These are phyloP conservation scores for Verticillium isaacii DNA, from an alignment of 2,329 filamentous ascomycete species.

Conservation along the genomic window DNA sequence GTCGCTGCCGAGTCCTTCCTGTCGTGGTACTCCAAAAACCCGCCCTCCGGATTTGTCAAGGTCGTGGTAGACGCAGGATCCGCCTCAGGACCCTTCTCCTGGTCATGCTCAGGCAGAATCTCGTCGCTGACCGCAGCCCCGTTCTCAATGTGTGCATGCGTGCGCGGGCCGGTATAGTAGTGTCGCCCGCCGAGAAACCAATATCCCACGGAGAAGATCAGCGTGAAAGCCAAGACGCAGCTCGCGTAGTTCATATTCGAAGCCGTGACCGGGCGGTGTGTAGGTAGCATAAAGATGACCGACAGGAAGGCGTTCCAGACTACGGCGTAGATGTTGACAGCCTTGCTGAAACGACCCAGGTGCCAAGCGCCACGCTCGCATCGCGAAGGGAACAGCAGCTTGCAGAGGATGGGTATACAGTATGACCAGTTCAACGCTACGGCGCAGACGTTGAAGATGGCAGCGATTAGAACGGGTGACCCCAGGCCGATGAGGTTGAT, in stretches of 20 bases:
- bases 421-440: slow-evolving; percentile 52
- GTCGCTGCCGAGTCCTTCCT: background rate
- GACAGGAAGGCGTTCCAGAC: slow-evolving; percentile 48
- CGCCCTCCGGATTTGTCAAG: background rate
- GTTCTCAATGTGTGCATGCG: slow-evolving; percentile 19
- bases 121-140: slow-evolving; percentile 17
- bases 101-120: slow-evolving; percentile 9
- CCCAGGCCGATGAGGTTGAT: slow-evolving; percentile 57
- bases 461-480: slow-evolving; percentile 46
- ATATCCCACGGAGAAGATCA: slow-evolving; percentile 35
- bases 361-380: slow-evolving; percentile 50
- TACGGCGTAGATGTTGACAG: slow-evolving; percentile 43
- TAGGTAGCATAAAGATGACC: slow-evolving; percentile 50
- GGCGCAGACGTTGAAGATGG: slow-evolving; percentile 50
- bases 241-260: slow-evolving; percentile 53
- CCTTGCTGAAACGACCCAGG: slow-evolving; percentile 34
- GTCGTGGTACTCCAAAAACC: background rate
- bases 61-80: background rate
- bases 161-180: slow-evolving; percentile 43
- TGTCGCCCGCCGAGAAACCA: slow-evolving; percentile 39
- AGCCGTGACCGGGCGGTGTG: slow-evolving; percentile 37
- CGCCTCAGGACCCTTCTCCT: slow-evolving; percentile 8
- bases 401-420: slow-evolving; percentile 51
- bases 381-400: slow-evolving; percentile 36
- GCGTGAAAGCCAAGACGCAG: slow-evolving; percentile 41